Evolutionary conservation across 2,329 filamentous ascomycete species (phyloP).

Genomic region (Ophiostoma populinum): DNA sequence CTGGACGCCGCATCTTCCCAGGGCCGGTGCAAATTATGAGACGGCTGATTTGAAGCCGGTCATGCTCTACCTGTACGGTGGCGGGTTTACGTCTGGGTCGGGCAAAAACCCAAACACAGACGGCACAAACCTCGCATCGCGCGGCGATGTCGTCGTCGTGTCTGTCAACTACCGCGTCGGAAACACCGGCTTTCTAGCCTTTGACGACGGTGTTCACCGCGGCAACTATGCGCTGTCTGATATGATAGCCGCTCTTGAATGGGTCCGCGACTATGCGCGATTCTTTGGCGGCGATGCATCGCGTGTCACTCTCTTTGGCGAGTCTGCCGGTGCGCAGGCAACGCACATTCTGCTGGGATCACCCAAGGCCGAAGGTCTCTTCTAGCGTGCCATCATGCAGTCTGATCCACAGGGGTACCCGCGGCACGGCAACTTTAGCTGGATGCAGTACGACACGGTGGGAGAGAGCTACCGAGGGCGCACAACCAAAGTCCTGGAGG

Average conservation of each 20-base stretch:
- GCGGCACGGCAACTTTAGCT: slow-evolving; percentile 8
- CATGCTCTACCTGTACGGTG: slow-evolving; percentile 29
- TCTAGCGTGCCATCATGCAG: slow-evolving; percentile 17
- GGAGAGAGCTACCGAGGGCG: slow-evolving; percentile 11
- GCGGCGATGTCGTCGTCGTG: slow-evolving; percentile 27
- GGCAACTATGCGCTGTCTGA: slow-evolving; percentile 27
- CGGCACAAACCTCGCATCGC: slow-evolving; percentile 26
- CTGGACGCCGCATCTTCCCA: slow-evolving; percentile 20
- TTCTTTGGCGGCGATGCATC: slow-evolving; percentile 18
- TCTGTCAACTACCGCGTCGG: slow-evolving; percentile 24
- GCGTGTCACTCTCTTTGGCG: slow-evolving; percentile 22
- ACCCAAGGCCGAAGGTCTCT: slow-evolving; percentile 15
- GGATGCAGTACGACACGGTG: slow-evolving; percentile 12
- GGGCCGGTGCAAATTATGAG: slow-evolving; percentile 1
- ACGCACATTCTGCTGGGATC: slow-evolving; percentile 15
- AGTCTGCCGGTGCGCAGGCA: slow-evolving; percentile 16
- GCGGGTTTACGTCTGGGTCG: slow-evolving; percentile 22
- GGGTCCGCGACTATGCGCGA: slow-evolving; percentile 21
- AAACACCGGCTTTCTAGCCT: slow-evolving; percentile 15
- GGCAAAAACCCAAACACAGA: slow-evolving; percentile 26
- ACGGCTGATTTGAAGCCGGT: slow-evolving; percentile 21
- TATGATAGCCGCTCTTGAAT: slow-evolving; percentile 22
- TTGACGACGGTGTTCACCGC: slow-evolving; percentile 19
- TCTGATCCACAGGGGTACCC: slow-evolving; percentile 15
- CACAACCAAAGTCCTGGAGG: slow-evolving; percentile 13